phyloP scores from a whole-genome alignment of 2,329 filamentous ascomycete species.

The Exserohilum turcica region DNA sequence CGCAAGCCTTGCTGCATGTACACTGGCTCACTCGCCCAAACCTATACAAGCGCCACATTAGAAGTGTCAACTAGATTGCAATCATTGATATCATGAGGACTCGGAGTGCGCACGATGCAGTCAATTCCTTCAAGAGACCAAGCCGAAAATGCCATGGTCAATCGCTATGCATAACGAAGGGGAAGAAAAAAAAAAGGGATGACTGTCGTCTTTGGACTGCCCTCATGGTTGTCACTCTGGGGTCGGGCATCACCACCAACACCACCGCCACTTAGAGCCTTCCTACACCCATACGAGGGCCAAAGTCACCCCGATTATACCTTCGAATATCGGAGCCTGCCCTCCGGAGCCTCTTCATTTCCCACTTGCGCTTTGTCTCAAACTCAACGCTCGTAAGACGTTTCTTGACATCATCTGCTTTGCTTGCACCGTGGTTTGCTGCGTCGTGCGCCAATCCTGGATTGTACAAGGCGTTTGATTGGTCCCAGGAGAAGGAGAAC shows the following conservation, averaged over 20 bases:
- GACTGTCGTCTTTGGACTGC: too few species aligned
- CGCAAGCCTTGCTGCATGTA: too few species aligned
- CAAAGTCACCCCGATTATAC: slow-evolving; percentile 47
- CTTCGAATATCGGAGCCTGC: slow-evolving; percentile 40
- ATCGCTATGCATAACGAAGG: not conserved
- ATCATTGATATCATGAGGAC: too few species aligned
- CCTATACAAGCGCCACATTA: too few species aligned
- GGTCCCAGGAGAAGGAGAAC: slow-evolving; percentile 41
- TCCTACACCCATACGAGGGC: slow-evolving; percentile 42
- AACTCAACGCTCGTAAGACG: slow-evolving; percentile 34
- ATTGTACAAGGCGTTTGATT: slow-evolving; percentile 33
- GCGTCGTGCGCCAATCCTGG: slow-evolving; percentile 5
- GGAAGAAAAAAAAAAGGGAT: not conserved
- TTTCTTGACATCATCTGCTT: slow-evolving; percentile 30
- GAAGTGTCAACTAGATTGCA: too few species aligned
- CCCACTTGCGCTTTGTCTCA: slow-evolving; percentile 36
- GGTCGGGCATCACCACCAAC: not conserved
- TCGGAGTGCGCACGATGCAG: too few species aligned
- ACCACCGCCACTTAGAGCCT: slow-evolving; percentile 26
- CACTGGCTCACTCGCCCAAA: too few species aligned
- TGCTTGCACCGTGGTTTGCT: slow-evolving; percentile 13
- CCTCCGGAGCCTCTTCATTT: slow-evolving; percentile 42
- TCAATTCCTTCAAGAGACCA: too few species aligned
- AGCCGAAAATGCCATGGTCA: not conserved
- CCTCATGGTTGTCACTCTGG: too few species aligned